Evolutionary conservation across 83 land plant genomes (phyloP).

Genomic region (Thuja plicata): DNA sequence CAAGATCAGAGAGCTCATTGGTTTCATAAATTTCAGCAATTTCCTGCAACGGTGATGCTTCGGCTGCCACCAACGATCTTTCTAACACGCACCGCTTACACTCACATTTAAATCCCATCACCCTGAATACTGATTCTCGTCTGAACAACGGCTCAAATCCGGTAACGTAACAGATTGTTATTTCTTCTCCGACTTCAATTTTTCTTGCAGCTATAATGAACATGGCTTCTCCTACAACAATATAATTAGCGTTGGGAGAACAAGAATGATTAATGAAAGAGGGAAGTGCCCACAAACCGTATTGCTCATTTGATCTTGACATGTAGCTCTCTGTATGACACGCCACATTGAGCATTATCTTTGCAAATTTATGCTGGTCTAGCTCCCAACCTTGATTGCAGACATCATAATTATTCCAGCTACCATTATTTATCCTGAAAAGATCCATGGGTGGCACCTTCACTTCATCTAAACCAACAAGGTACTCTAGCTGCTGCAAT

Average conservation of each 20-base stretch:
- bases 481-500: slow-evolving; percentile 6
- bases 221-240: slow-evolving; percentile 27
- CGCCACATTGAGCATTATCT: neutral
- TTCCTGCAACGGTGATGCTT: too few relatives aligned
- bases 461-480: neutral
- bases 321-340: neutral
- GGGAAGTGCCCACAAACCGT: slow-evolving; percentile 21
- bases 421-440: neutral
- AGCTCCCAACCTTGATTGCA: neutral
- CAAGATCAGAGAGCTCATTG: too few relatives aligned
- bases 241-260: slow-evolving; percentile 12
- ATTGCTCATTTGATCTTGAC: neutral
- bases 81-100: too few relatives aligned
- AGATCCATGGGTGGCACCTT: slow-evolving; percentile 10
- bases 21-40: too few relatives aligned
- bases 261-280: slow-evolving; percentile 31
- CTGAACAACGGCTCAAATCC: slow-evolving; percentile 4
- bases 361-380: neutral
- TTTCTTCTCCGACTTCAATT: slow-evolving; percentile 8
- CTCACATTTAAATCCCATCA: too few relatives aligned
- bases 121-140: too few relatives aligned
- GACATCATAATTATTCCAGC: neutral
- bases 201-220: slow-evolving; percentile 14
- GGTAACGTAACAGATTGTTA: slow-evolving; percentile 21
- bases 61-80: too few relatives aligned